Evolutionary conservation across 106 monocot genomes (phyloP).

Genomic region (Phalaenopsis equestris): DNA sequence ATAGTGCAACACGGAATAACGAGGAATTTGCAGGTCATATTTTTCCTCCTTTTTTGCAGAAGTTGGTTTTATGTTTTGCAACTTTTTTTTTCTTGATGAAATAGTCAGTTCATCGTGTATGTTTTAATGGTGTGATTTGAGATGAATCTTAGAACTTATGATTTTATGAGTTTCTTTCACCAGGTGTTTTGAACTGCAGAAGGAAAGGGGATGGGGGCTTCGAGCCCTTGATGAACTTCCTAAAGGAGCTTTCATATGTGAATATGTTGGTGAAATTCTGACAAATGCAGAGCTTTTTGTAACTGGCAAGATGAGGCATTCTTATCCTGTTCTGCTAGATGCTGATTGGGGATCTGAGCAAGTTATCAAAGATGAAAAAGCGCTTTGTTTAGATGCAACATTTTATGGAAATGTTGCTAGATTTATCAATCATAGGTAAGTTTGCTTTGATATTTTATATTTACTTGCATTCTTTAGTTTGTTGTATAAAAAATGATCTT

Average conservation of each 20-base stretch:
- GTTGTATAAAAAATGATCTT: too few species aligned
- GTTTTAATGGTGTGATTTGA: background rate
- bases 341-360: slow-evolving; percentile 89
- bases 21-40: slow-evolving; percentile 51
- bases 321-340: slow-evolving; percentile 75
- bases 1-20: slow-evolving; percentile 80
- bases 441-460: background rate
- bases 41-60: background rate
- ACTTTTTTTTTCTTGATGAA: background rate
- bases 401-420: slow-evolving; percentile 88
- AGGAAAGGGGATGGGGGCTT: slow-evolving; percentile 81
- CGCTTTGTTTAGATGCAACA: slow-evolving; percentile 91
- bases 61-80: background rate
- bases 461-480: background rate
- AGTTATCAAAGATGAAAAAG: slow-evolving; percentile 83
- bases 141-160: background rate
- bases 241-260: slow-evolving; percentile 78
- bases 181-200: slow-evolving; percentile 61
- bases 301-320: slow-evolving; percentile 48
- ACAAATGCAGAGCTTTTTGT: slow-evolving; percentile 75
- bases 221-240: slow-evolving; percentile 57
- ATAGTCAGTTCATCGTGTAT: background rate
- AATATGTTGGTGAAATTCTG: slow-evolving; percentile 82
- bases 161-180: background rate
- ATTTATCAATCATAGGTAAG: slow-evolving; percentile 90